These are phyloP conservation scores for Vanrija pseudolonga DNA, from an alignment of 1,284 basidiomycete genomes.

Conservation along the genomic window DNA sequence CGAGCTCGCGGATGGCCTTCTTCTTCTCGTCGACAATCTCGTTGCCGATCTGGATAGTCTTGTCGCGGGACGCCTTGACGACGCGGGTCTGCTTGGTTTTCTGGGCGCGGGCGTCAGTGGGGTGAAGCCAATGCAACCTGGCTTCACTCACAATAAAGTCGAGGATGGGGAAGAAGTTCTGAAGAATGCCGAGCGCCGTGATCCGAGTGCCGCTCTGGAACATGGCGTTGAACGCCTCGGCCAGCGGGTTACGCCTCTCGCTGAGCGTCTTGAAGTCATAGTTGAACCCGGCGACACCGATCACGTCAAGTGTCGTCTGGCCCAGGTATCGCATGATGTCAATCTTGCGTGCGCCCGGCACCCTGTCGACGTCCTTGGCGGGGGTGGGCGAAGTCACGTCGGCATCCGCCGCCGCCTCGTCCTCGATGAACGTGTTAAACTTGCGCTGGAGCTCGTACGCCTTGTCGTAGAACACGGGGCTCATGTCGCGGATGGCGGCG, in stretches of 20 bases:
- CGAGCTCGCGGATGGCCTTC: slow-evolving; percentile 57
- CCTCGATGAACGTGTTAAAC: slow-evolving; percentile 10
- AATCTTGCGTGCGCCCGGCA: slow-evolving; percentile 28
- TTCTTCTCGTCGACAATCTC: slow-evolving; percentile 48
- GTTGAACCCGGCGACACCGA: slow-evolving; percentile 64
- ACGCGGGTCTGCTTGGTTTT: slow-evolving; percentile 5
- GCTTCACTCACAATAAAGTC: slow-evolving; percentile 36
- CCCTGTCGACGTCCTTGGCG: slow-evolving; percentile 15
- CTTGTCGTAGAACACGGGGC: slow-evolving; percentile 63
- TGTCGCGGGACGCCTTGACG: not conserved
- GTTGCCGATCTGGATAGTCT: slow-evolving; percentile 23
- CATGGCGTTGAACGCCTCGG: slow-evolving; percentile 24
- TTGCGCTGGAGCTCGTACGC: slow-evolving; percentile 54
- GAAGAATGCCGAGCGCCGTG: slow-evolving; percentile 57
- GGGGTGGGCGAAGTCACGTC: not conserved
- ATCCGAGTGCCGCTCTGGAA: slow-evolving; percentile 41
- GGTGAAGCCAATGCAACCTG: too few species aligned
- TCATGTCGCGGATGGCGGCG: slow-evolving; percentile 46
- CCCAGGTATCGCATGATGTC: slow-evolving; percentile 60
- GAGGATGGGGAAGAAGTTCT: slow-evolving; percentile 60
- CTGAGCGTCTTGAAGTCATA: slow-evolving; percentile 53
- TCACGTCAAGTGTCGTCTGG: slow-evolving; percentile 62
- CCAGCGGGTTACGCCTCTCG: slow-evolving; percentile 31
- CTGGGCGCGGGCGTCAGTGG: slow-evolving; percentile 14
- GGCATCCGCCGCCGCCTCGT: slow-evolving; percentile 1